phyloP scores from a whole-genome alignment of 345 rosid genomes.

The Erodium maritimum region DNA sequence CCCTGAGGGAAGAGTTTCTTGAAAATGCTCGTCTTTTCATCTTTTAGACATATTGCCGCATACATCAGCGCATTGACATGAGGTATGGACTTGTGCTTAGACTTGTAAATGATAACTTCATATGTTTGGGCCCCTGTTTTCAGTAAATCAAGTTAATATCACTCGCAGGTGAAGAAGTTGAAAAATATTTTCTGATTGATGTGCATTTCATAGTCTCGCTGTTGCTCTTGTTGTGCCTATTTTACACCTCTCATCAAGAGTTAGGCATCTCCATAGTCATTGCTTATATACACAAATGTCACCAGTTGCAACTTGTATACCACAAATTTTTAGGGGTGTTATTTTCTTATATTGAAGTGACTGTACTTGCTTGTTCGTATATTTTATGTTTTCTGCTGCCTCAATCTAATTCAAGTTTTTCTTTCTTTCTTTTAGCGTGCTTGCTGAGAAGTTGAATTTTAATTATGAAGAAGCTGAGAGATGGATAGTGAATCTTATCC shows the following conservation, averaged over 20 bases:
- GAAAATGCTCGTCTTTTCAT: constrained; percentile 95
- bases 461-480: constrained; percentile 91
- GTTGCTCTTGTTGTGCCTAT: too few species aligned
- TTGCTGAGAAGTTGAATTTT: constrained; percentile 84
- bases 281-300: too few species aligned
- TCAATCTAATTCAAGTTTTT: background rate
- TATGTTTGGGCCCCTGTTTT: too few species aligned
- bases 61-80: constrained; percentile 92
- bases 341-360: too few species aligned
- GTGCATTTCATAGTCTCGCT: too few species aligned
- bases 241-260: too few species aligned
- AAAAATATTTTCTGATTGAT: too few species aligned
- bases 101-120: too few species aligned
- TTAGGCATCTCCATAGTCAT: too few species aligned
- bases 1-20: constrained; percentile 85
- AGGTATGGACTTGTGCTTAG: constrained; percentile 29
- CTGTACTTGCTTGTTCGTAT: background rate
- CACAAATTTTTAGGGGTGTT: too few species aligned
- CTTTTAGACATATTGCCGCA: constrained; percentile 91
- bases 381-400: background rate
- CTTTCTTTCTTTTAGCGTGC: constrained; percentile 36
- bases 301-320: too few species aligned
- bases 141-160: background rate
- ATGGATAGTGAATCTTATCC: constrained; percentile 93
- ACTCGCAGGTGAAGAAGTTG: too few species aligned